A percentile compares a stretch with the other conserved stretches of the same genome.
Evolutionary conservation across 768 basidiomycete species (phyloP).

Genomic region (Phlegmacium glaucopus): DNA sequence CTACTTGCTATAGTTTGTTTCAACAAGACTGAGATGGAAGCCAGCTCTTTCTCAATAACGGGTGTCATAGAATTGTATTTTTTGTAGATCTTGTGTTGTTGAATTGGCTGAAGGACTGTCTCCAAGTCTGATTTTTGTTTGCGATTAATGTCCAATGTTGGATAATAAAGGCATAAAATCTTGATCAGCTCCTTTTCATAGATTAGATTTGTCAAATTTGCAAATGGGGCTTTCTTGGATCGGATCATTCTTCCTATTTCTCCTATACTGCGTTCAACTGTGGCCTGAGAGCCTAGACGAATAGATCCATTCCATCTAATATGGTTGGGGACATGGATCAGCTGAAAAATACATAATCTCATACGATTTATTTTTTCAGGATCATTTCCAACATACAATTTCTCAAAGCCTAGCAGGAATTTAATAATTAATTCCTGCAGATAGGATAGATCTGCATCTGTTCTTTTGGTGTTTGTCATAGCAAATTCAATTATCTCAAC

Average conservation of each 20-base stretch:
- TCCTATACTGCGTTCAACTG: slow-evolving; percentile 25
- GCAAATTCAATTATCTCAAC: slow-evolving; percentile 24
- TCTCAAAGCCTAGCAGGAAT: slow-evolving; percentile 24
- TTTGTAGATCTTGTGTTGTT: too few species aligned
- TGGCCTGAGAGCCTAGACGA: slow-evolving; percentile 29
- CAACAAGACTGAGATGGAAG: too few species aligned
- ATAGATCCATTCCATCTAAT: slow-evolving; percentile 34
- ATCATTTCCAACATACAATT: slow-evolving; percentile 13
- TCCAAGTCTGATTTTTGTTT: background rate
- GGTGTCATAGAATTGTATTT: too few species aligned
- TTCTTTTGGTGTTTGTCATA: slow-evolving; percentile 22
- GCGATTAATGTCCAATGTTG: background rate
- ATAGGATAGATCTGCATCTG: slow-evolving; percentile 12
- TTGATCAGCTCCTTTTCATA: background rate
- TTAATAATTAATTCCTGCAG: slow-evolving; percentile 18
- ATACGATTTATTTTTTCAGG: slow-evolving; percentile 2
- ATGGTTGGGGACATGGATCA: slow-evolving; percentile 27
- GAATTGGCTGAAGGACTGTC: too few species aligned
- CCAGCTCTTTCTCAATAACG: too few species aligned
- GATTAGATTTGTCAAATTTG: slow-evolving; percentile 18
- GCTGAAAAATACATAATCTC: slow-evolving; percentile 29
- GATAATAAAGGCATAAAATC: background rate
- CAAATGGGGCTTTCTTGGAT: slow-evolving; percentile 29
- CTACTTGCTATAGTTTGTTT: too few species aligned
- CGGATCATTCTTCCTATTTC: slow-evolving; percentile 24